These are phyloP conservation scores for Bipolaris bicolor DNA, from an alignment of 2,329 filamentous ascomycete genomes.

Conservation along the genomic window DNA sequence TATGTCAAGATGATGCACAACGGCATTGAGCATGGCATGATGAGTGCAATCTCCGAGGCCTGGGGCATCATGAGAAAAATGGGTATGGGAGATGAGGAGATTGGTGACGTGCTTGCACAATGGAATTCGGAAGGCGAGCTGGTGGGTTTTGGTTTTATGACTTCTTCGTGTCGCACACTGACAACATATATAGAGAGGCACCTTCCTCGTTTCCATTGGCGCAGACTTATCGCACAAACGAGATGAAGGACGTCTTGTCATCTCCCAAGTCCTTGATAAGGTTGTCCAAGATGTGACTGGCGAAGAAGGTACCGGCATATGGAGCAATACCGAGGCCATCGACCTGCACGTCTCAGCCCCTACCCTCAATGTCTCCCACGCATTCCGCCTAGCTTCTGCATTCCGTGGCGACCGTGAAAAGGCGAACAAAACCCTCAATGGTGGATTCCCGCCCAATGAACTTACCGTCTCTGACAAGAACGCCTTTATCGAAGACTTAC, in stretches of 20 bases:
- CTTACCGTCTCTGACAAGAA: slow-evolving; percentile 43
- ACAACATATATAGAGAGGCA: slow-evolving; percentile 51
- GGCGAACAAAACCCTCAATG: slow-evolving; percentile 56
- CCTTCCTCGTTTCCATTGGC: slow-evolving; percentile 68
- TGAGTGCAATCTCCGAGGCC: slow-evolving; percentile 68
- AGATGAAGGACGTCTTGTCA: slow-evolving; percentile 55
- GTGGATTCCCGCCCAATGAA: slow-evolving; percentile 49
- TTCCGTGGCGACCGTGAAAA: slow-evolving; percentile 63
- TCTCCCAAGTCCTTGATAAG: slow-evolving; percentile 70
- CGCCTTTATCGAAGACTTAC: slow-evolving; percentile 63
- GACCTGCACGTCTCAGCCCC: slow-evolving; percentile 67
- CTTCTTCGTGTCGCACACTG: not conserved
- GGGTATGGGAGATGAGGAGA: slow-evolving; percentile 64
- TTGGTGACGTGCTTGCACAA: slow-evolving; percentile 63
- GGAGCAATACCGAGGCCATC: slow-evolving; percentile 68
- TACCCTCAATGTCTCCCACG: slow-evolving; percentile 68
- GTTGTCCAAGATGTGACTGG: slow-evolving; percentile 72
- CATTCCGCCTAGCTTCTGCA: slow-evolving; percentile 67
- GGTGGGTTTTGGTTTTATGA: slow-evolving; percentile 33
- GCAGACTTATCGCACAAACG: slow-evolving; percentile 64
- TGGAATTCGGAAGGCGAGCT: slow-evolving; percentile 68
- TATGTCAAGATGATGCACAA: slow-evolving; percentile 81
- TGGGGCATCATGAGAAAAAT: slow-evolving; percentile 68
- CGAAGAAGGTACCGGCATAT: slow-evolving; percentile 70
- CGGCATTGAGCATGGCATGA: slow-evolving; percentile 75